Evolutionary conservation across 805 yeast genomes (phyloP), one percentile per base, ranked within the genome.

Genomic region (Monosporozyma unispora): DNA sequence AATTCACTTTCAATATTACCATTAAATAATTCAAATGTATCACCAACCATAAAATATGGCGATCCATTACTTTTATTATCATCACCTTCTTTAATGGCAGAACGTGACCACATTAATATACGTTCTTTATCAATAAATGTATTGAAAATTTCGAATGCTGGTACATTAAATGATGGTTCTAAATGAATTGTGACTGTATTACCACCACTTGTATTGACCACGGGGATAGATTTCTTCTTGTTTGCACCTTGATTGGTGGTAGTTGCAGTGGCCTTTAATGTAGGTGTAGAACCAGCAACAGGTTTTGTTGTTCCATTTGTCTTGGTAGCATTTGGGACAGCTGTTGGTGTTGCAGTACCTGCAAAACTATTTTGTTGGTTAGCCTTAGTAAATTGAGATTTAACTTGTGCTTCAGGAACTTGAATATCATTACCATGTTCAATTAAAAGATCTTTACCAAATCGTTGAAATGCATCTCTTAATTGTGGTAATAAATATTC

Each of bases 51-150:
- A 42, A 68, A 43, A 10, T 51, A 41, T 18, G 60, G 65, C 52
- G 85, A 72, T 59, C 76, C 77, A 48, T 87, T 76, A 27, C 64
- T 68, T 46, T 80, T 89, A 64, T 49, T 52, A 18, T 46, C 49
- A 3, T 44, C 46, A 12, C 45, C 28, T 22, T 54, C 55, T 38
- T 52, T 48, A 2, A 61, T 50, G 35, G 78, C 71, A 0, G 95
- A 80, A 51, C 96, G 80, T 0, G 96, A 76, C 98, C 98, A 93
- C 0, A 90, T 90, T n/a, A 82, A 79, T 12, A 93, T 83, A 54
- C 95, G 74, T 46, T 79, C 79, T 23, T 85, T 86, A 51, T 85
- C 87, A 44, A 87, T 66, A 37, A 93, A 76, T 0, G 97, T 86
- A 42, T 77, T 70, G 66, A 81, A 93, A 33, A 95, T 68, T 63